Evolutionary conservation across 495 filamentous ascomycete genomes (phyloP), one percentile per base, ranked within the genome.

Genomic region (Amniculicola lignicola): DNA sequence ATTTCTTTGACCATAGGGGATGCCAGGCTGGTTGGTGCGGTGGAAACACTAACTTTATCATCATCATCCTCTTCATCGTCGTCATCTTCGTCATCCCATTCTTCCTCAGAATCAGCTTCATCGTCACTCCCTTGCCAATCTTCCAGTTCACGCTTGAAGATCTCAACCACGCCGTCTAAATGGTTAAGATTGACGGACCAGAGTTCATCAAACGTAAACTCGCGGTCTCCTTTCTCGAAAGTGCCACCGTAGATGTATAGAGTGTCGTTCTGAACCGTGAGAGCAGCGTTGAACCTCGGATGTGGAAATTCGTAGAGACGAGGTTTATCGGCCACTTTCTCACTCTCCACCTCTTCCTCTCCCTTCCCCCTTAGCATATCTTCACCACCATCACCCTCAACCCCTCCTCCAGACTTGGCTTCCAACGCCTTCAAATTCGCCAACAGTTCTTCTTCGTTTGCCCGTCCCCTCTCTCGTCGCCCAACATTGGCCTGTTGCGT

Each of bases 181-280:
- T 91, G 94, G 43, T 85, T 90, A 28, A 97, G 77, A 66, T 97
- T 89, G 59, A 97, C 84, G 9, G 88, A 85, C 67, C 89, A 92
- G 77, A 96, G 76, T 63, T 97, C 92, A 67, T 96, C 90, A 70
- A 95, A 94, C 1, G 87, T 95, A 63, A 86, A 95, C 68, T 98
- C 93, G 15, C 87, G 80, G 64, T 97, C 93, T 18, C 87, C 91
- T 70, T 92, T 90, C 65, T 98, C 93, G 62, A 87, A 95, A 0
- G 90, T 98, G 12, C 93, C 93, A 16, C 93, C 90, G 64, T 92
- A 95, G 21, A 96, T 86, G 65, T 93, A 98, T 0, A 97, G 75
- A 12, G 86, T 80, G 70, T 98, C 93, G 48, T 89, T 88, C 70
- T 96, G 90, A 7, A 97, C 89, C 0, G 93, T 81, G 33, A 98